These are phyloP conservation scores for Phytophthora macrochlamydospora DNA, from an alignment of 352 stramenopile genomes.

Conservation along the genomic window DNA sequence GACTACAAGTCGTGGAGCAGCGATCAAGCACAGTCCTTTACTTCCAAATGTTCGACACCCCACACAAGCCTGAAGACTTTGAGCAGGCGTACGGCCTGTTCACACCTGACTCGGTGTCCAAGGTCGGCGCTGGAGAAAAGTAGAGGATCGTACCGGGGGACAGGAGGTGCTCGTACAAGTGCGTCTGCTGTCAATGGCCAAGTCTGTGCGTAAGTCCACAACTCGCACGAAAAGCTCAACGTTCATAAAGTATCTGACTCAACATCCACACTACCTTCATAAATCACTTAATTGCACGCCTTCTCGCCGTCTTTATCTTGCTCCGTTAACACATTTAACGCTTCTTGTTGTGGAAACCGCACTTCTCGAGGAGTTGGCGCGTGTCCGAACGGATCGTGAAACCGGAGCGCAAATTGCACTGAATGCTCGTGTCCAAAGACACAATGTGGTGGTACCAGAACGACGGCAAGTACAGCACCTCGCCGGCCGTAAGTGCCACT, in stretches of 20 bases:
- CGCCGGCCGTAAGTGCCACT: constrained; percentile 90
- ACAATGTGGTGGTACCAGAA: constrained; percentile 97
- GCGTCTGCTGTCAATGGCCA: constrained; percentile 5
- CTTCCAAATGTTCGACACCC: constrained; percentile 78
- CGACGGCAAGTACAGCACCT: constrained; percentile 95
- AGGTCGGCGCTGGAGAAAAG: constrained; percentile 19
- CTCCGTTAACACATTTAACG: not conserved
- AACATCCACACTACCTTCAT: constrained; percentile 14
- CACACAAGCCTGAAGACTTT: constrained; percentile 41
- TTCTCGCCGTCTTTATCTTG: not conserved
- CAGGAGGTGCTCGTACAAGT: not conserved
- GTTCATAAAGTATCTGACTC: constrained; percentile 29
- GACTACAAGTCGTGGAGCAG: constrained; percentile 61
- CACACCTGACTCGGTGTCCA: constrained; percentile 23
- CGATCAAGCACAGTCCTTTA: constrained; percentile 45
- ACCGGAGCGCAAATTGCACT: constrained; percentile 93
- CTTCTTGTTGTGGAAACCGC: constrained; percentile 29
- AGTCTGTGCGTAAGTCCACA: constrained; percentile 10
- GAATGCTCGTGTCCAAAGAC: constrained; percentile 92
- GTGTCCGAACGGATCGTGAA: constrained; percentile 40
- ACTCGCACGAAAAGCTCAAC: constrained; percentile 13
- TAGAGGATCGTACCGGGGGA: too few relatives aligned
- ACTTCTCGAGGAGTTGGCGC: constrained; percentile 42
- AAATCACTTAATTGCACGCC: constrained; percentile 11
- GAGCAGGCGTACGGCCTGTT: constrained; percentile 61